Evolutionary conservation across 129 eudicot genomes (phyloP).

Genomic region (Flaveria bidentis): DNA sequence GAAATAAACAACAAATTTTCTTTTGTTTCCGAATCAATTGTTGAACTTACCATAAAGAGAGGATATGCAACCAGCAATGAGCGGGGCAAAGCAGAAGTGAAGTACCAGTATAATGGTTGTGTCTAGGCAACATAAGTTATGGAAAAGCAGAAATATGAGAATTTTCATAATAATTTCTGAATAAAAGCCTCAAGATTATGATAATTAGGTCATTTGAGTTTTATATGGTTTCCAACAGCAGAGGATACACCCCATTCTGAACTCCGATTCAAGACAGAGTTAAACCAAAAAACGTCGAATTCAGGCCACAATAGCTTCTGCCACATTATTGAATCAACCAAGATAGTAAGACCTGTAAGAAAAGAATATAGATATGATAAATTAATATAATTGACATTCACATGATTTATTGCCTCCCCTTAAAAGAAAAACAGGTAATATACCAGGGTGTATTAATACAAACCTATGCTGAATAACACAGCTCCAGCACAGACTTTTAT

Average conservation of each 20-base stretch:
- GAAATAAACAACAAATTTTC: background rate
- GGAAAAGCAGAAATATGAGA: constrained; percentile 30
- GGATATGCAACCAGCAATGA: constrained; percentile 94
- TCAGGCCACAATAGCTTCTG: constrained; percentile 90
- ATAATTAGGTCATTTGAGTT: constrained; percentile 6
- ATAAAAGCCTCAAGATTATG: background rate
- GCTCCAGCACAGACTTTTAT: constrained; percentile 55
- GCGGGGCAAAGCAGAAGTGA: constrained; percentile 96
- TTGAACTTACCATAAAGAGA: constrained; percentile 72
- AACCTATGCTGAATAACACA: constrained; percentile 72
- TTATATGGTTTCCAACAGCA: background rate
- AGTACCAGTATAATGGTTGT: constrained; percentile 96
- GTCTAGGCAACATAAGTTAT: constrained; percentile 50
- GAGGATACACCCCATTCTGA: constrained; percentile 99
- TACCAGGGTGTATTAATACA: constrained; percentile 35
- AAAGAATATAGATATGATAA: constrained; percentile 17
- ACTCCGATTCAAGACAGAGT: constrained; percentile 88
- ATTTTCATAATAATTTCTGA: background rate
- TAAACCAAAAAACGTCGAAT: constrained; percentile 95
- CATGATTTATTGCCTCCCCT: constrained; percentile 13
- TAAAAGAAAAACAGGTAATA: constrained; percentile 16
- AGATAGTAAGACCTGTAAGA: constrained; percentile 69
- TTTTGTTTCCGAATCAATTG: constrained; percentile 9
- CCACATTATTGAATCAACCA: constrained; percentile 84
- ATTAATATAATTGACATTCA: background rate